Evolutionary conservation across 257 asterid species (phyloP).

Genomic region (Fraxinus excelsior): DNA sequence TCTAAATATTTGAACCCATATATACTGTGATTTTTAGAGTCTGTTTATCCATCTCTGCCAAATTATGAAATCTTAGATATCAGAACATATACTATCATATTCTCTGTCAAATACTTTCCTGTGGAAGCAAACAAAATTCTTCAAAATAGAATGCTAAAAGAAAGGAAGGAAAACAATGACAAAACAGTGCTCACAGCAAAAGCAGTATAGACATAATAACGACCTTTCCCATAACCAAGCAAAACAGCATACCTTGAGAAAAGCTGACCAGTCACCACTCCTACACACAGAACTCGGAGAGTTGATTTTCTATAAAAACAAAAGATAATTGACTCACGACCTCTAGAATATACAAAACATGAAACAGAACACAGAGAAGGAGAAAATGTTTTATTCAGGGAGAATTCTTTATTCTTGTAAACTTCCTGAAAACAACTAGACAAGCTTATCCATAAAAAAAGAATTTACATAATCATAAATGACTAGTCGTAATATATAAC

Average conservation of each 20-base stretch:
- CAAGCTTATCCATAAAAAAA: neutral
- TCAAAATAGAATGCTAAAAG: neutral
- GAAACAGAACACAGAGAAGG: slow-evolving; percentile 21
- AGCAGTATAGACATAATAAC: neutral
- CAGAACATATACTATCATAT: neutral
- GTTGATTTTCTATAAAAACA: slow-evolving; percentile 73
- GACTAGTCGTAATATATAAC: neutral
- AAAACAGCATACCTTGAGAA: slow-evolving; percentile 71
- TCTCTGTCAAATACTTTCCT: slow-evolving; percentile 4
- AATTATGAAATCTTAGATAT: neutral
- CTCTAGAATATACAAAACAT: slow-evolving; percentile 7
- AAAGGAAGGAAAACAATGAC: slow-evolving; percentile 6
- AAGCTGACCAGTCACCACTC: slow-evolving; percentile 82
- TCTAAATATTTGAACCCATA: slow-evolving; percentile 5
- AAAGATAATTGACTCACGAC: slow-evolving; percentile 27
- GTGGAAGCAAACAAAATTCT: slow-evolving; percentile 1
- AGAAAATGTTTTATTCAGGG: neutral
- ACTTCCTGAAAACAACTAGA: neutral
- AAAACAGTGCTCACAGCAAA: neutral
- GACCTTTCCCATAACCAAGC: neutral
- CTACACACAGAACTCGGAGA: slow-evolving; percentile 86
- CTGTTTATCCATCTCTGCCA: neutral
- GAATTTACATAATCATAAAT: neutral
- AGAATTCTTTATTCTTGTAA: neutral
- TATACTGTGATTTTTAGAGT: slow-evolving; percentile 1